Conservation (phyloP, 2,329 filamentous ascomycete species). For the Cytospora leucostoma region DNA sequence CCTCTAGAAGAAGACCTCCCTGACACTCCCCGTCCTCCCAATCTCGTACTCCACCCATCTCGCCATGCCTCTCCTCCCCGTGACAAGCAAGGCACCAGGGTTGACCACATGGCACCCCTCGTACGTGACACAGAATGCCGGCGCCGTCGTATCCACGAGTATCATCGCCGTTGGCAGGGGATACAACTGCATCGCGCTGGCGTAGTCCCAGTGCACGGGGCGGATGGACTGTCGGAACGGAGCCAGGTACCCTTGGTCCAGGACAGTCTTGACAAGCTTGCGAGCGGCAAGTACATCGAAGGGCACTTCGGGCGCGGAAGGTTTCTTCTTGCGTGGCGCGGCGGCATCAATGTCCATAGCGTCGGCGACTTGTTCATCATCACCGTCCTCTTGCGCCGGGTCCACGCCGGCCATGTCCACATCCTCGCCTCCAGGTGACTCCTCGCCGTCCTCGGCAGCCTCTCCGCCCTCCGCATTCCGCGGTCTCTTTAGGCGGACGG, state of each 20-base stretch:
- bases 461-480: slow-evolving; percentile 34
- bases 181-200: slow-evolving; percentile 75
- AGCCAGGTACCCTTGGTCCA: slow-evolving; percentile 86
- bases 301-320: slow-evolving; percentile 35
- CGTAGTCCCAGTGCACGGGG: slow-evolving; percentile 89
- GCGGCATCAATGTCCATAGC: slow-evolving; percentile 46
- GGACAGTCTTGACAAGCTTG: slow-evolving; percentile 83
- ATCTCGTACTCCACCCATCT: slow-evolving; percentile 89
- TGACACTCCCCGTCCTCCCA: slow-evolving; percentile 61
- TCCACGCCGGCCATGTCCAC: slow-evolving; percentile 38
- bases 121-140: slow-evolving; percentile 85
- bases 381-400: slow-evolving; percentile 29
- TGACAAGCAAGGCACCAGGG: slow-evolving; percentile 74
- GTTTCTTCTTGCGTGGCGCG: slow-evolving; percentile 27
- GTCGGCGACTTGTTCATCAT: slow-evolving; percentile 34
- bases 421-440: slow-evolving; percentile 31
- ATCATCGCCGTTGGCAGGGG: slow-evolving; percentile 84
- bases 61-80: slow-evolving; percentile 67
- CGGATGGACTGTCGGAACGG: slow-evolving; percentile 80
- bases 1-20: slow-evolving; percentile 60
- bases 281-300: slow-evolving; percentile 63
- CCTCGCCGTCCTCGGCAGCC: slow-evolving; percentile 35
- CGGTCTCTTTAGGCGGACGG: slow-evolving; percentile 66
- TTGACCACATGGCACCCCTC: slow-evolving; percentile 97
- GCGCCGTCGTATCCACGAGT: slow-evolving; percentile 77